Evolutionary conservation across 805 yeast species (phyloP).

Genomic region (Schwanniomyces yamadae): DNA sequence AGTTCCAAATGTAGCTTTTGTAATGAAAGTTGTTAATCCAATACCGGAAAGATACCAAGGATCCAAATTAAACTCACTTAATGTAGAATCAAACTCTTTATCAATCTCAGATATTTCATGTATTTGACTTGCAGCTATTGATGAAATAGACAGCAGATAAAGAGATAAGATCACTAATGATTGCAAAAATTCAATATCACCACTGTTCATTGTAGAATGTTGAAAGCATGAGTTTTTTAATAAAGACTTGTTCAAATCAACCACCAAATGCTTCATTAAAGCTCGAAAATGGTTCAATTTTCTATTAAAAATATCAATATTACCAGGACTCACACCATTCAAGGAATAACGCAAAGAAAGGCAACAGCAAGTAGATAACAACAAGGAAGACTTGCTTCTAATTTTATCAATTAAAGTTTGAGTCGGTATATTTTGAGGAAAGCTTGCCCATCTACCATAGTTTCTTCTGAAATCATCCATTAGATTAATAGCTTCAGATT

Average conservation of each 20-base stretch:
- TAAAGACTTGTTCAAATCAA: conserved; percentile 48
- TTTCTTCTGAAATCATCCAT: conserved; percentile 60
- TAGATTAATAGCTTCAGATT: conserved; percentile 48
- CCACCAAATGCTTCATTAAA: conserved; percentile 46
- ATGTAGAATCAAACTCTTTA: conserved; percentile 18
- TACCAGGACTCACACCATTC: conserved; percentile 24
- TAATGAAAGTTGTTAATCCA: conserved; percentile 62
- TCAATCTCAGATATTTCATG: conserved; percentile 11
- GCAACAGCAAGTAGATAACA: conserved; percentile 66
- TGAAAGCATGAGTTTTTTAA: conserved; percentile 29
- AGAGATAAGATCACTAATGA: conserved; percentile 64
- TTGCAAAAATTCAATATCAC: conserved; percentile 60
- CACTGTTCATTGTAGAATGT: conserved; percentile 14
- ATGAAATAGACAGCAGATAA: conserved; percentile 61
- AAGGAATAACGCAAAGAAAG: conserved; percentile 55
- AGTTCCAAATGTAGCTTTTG: conserved; percentile 48
- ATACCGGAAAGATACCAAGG: conserved; percentile 68
- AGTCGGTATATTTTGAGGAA: conserved; percentile 54
- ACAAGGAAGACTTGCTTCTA: conserved; percentile 52
- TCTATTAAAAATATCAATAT: conserved; percentile 18
- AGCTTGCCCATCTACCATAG: conserved; percentile 77
- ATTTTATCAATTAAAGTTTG: conserved; percentile 49
- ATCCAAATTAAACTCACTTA: conserved; percentile 49
- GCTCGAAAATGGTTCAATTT: conserved; percentile 37
- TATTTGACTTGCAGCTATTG: conserved; percentile 25